These are phyloP conservation scores for Pseudocercospora macadamiae DNA, from an alignment of 2,329 filamentous ascomycete species.

Conservation along the genomic window DNA sequence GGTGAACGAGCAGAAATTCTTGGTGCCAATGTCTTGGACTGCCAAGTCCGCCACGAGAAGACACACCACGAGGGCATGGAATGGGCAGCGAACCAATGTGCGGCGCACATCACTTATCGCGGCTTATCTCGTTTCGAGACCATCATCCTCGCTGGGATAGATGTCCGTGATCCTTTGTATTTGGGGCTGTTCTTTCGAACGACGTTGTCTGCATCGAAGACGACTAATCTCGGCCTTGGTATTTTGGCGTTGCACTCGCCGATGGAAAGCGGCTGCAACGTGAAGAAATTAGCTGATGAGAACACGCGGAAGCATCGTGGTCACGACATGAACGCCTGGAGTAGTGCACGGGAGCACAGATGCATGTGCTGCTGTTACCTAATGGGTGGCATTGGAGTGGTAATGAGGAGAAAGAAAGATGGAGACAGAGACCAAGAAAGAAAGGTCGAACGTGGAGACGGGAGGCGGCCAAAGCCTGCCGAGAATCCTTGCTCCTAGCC, in stretches of 20 bases:
- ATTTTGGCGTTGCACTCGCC: constrained; percentile 15
- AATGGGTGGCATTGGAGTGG: constrained; percentile 1
- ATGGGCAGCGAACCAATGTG: constrained; percentile 22
- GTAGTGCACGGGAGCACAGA: constrained; percentile 4
- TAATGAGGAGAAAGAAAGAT: constrained; percentile 60
- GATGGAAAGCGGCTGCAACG: constrained; percentile 16
- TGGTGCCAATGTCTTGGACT: constrained; percentile 19
- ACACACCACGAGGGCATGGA: constrained; percentile 2
- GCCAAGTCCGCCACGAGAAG: constrained; percentile 12
- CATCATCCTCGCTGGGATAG: constrained; percentile 21
- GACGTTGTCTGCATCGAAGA: constrained; percentile 1
- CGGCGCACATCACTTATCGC: constrained; percentile 17
- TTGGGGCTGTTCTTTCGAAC: not conserved
- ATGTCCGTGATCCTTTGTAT: constrained; percentile 20
- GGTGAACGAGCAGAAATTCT: constrained; percentile 10
- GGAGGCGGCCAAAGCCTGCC: not conserved
- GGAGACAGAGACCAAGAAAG: constrained; percentile 10
- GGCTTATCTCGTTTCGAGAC: constrained; percentile 23
- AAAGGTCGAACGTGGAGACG: not conserved
- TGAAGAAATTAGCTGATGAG: not conserved
- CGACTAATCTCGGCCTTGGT: constrained; percentile 21
- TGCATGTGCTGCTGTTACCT: constrained; percentile 34
- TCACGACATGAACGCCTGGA: constrained; percentile 7
- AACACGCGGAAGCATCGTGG: constrained; percentile 5
- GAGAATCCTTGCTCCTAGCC: not conserved